Percentiles rank a stretch among this genome's conserved stretches.
These are phyloP conservation scores for Rhodotorula graminis DNA, from an alignment of 768 basidiomycete species.

Conservation along the genomic window DNA sequence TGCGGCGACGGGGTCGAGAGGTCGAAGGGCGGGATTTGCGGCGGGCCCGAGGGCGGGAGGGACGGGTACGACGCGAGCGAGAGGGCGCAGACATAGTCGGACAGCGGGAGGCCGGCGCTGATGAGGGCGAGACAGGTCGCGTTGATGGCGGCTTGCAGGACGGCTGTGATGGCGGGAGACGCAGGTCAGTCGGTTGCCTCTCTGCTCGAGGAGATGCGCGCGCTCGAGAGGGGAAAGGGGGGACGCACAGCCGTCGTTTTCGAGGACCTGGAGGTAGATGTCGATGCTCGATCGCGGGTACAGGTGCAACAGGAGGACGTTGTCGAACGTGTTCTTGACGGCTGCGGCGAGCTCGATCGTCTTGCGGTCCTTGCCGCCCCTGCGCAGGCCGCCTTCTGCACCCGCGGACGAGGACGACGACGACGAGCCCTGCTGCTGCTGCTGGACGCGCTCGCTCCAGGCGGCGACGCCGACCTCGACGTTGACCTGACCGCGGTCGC, in stretches of 20 bases:
- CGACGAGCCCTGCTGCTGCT: constrained; percentile 40
- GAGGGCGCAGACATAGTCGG: constrained; percentile 86
- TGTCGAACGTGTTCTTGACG: constrained; percentile 92
- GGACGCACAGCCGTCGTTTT: constrained; percentile 70
- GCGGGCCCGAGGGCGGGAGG: constrained; percentile 48
- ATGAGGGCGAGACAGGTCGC: constrained; percentile 88
- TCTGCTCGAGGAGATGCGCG: no score
- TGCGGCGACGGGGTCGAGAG: constrained; percentile 46
- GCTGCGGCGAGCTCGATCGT: constrained; percentile 68
- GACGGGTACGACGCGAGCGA: constrained; percentile 74
- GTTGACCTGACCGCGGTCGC: constrained; percentile 77
- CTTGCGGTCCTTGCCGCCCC: constrained; percentile 34
- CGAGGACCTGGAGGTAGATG: constrained; percentile 83
- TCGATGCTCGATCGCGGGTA: constrained; percentile 95
- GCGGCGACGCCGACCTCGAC: constrained; percentile 83
- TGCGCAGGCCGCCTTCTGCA: constrained; percentile 22
- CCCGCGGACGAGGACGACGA: no score
- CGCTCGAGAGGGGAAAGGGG: no score
- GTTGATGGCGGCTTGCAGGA: constrained; percentile 87
- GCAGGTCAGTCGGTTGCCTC: no score
- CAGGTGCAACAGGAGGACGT: constrained; percentile 79
- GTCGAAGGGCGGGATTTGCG: constrained; percentile 46
- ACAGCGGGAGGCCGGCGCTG: constrained; percentile 80
- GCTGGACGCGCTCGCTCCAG: constrained; percentile 71
- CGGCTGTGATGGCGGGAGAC: no score